These are phyloP conservation scores for Byssothecium circinans DNA, from an alignment of 2,329 filamentous ascomycete species.

Conservation along the genomic window DNA sequence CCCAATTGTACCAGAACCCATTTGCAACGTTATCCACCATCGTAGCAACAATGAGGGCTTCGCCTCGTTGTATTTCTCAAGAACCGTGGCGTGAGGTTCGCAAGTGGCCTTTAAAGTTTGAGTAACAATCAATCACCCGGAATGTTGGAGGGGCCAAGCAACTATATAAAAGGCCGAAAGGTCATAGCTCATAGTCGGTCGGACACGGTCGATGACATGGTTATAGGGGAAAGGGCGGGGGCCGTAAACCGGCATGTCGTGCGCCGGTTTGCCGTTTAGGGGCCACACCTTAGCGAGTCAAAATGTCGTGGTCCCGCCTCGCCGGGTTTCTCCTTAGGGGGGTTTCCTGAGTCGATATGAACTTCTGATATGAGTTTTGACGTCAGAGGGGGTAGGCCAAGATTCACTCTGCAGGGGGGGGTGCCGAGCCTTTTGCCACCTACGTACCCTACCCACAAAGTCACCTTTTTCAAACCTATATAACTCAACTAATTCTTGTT, in stretches of 20 bases:
- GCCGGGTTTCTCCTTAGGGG: too few species aligned
- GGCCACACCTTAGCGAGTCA: background rate
- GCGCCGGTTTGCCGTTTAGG: background rate
- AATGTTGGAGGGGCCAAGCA: background rate
- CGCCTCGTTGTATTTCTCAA: background rate
- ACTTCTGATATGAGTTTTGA: too few species aligned
- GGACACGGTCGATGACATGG: background rate
- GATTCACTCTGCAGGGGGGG: too few species aligned
- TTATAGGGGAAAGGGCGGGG: background rate
- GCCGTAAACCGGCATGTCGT: background rate
- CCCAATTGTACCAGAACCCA: conserved; percentile 22
- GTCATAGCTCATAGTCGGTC: background rate
- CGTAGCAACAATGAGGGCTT: background rate
- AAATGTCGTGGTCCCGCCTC: too few species aligned
- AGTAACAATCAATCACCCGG: background rate
- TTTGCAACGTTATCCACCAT: conserved; percentile 12
- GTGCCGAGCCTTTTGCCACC: too few species aligned
- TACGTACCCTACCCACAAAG: too few species aligned
- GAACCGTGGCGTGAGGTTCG: background rate
- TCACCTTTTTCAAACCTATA: too few species aligned
- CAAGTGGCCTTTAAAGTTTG: background rate
- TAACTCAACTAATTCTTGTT: too few species aligned
- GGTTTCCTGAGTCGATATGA: too few species aligned
- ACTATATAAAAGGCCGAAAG: background rate
- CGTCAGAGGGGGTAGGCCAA: too few species aligned